Percentiles rank a stretch among this genome's conserved stretches.
Evolutionary conservation across 805 yeast species (phyloP).

Genomic region (Starmerella vitae): DNA sequence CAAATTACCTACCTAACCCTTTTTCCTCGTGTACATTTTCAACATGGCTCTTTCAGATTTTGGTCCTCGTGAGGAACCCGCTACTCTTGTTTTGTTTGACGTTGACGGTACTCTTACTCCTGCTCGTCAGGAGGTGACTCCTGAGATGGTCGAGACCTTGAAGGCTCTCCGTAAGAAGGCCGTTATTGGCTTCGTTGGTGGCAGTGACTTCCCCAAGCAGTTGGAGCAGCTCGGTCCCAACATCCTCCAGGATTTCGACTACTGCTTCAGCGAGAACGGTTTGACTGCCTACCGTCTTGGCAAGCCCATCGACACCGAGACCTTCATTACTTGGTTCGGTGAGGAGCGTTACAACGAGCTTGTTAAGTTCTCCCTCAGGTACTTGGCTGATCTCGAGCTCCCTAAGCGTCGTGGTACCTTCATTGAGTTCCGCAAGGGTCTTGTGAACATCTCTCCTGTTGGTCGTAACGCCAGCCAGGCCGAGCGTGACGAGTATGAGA

Average conservation of each 20-base stretch:
- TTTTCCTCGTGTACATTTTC: too few species aligned
- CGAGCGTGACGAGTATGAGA: conserved; percentile 88
- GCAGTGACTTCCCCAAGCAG: conserved; percentile 88
- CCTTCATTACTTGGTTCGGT: conserved; percentile 92
- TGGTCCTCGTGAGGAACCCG: conserved; percentile 55
- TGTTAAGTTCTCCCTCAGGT: conserved; percentile 69
- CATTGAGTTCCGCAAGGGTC: conserved; percentile 97
- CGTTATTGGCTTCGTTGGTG: conserved; percentile 96
- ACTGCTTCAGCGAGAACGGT: conserved; percentile 95
- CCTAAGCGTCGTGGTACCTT: conserved; percentile 99
- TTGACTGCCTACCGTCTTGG: conserved; percentile 93
- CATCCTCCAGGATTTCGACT: conserved; percentile 72
- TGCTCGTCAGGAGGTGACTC: conserved; percentile 58
- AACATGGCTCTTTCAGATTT: conserved; percentile 38
- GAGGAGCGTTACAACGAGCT: conserved; percentile 85
- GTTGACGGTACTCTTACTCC: conserved; percentile 98
- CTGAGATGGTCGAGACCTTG: conserved; percentile 61
- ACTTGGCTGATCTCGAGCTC: conserved; percentile 71
- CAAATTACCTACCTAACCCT: too few species aligned
- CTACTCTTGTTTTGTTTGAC: conserved; percentile 82
- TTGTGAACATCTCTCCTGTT: conserved; percentile 95
- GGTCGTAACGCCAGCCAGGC: conserved; percentile 95
- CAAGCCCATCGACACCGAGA: conserved; percentile 75
- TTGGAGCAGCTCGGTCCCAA: conserved; percentile 84
- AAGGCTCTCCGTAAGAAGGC: conserved; percentile 73